phyloP scores from a whole-genome alignment of 805 yeast species.

The Suhomyces tanzawaensis region DNA sequence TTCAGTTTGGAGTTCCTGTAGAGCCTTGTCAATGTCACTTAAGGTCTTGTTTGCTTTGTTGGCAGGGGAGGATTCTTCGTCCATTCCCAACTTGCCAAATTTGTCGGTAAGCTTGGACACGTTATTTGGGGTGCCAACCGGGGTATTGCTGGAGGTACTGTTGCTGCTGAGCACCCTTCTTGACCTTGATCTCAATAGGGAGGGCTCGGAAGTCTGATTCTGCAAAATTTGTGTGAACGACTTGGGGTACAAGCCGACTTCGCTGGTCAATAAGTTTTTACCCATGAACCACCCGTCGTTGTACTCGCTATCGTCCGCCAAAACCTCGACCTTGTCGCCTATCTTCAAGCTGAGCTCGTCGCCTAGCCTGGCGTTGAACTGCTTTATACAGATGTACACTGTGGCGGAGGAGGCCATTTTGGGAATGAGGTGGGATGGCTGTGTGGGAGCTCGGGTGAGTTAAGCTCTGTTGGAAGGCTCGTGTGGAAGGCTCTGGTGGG shows the following conservation, averaged over 20 bases:
- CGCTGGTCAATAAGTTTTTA: slow-evolving; percentile 63
- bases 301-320: slow-evolving; percentile 90
- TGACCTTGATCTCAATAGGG: slow-evolving; percentile 52
- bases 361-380: slow-evolving; percentile 80
- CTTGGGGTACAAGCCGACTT: slow-evolving; percentile 88
- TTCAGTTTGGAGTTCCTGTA: slow-evolving; percentile 54
- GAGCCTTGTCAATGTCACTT: slow-evolving; percentile 70
- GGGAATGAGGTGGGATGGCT: background rate
- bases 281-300: slow-evolving; percentile 98
- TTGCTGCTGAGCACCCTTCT: slow-evolving; percentile 37
- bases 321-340: slow-evolving; percentile 85
- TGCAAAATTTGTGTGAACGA: slow-evolving; percentile 67
- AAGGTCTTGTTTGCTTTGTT: slow-evolving; percentile 50
- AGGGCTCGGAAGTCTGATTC: slow-evolving; percentile 6
- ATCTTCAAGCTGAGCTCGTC: slow-evolving; percentile 80
- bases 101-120: slow-evolving; percentile 9
- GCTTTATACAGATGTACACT: slow-evolving; percentile 67
- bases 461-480: background rate
- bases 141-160: slow-evolving; percentile 5
- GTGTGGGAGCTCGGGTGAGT: background rate
- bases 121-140: background rate
- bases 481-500: background rate
- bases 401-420: slow-evolving; percentile 18
- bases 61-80: slow-evolving; percentile 2
- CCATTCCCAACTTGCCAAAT: slow-evolving; percentile 6